These are phyloP conservation scores for Brassica juncea DNA, from an alignment of 345 rosid species.

Conservation along the genomic window DNA sequence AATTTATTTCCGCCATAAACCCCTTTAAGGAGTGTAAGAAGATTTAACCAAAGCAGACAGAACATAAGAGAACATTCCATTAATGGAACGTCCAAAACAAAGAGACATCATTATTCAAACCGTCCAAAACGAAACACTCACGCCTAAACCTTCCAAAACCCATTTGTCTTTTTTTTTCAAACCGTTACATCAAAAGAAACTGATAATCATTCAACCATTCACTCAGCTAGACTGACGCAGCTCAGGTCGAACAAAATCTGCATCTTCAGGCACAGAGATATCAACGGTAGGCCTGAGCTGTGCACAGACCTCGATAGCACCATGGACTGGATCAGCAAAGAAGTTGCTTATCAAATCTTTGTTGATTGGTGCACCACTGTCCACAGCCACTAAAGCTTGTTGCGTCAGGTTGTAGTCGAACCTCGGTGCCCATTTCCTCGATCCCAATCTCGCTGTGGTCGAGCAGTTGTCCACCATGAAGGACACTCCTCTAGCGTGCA, in stretches of 20 bases:
- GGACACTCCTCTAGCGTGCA: conserved; percentile 96
- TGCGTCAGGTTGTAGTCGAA: conserved; percentile 84
- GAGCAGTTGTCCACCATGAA: conserved; percentile 98
- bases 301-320: conserved; percentile 81
- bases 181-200: conserved; percentile 19
- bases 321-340: conserved; percentile 82
- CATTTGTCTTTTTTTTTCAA: background rate
- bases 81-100: background rate
- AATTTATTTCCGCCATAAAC: background rate
- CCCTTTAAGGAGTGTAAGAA: background rate
- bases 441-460: conserved; percentile 88
- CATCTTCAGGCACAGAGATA: conserved; percentile 83
- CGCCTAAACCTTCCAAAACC: conserved; percentile 33
- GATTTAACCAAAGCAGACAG: background rate
- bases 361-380: conserved; percentile 59
- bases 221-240: conserved; percentile 66
- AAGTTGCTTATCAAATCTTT: conserved; percentile 84
- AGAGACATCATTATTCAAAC: conserved; percentile 31
- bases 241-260: conserved; percentile 94
- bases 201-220: background rate
- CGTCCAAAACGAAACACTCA: conserved; percentile 17
- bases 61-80: conserved; percentile 9
- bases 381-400: conserved; percentile 77
- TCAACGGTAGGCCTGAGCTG: conserved; percentile 83
- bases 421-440: conserved; percentile 94